Base-by-base conservation (phyloP, 306 rosid genomes). In the Fragaria iinumae region DNA sequence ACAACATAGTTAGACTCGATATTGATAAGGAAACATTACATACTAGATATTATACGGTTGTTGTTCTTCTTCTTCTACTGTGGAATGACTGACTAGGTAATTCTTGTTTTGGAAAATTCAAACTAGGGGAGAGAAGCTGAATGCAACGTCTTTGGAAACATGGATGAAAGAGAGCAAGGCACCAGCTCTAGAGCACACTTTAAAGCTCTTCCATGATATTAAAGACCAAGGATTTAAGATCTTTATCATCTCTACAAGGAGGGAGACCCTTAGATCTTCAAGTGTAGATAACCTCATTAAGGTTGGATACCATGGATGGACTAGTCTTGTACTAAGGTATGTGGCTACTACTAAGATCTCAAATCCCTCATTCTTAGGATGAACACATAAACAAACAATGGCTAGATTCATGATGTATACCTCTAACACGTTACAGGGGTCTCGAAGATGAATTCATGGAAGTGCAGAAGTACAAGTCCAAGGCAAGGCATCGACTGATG, bases 301-400 rank as follows among this genome's bases (percentile, higher is more conserved):
- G n/a, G 88, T 76, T 74, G 96, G 96, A 3, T 91, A 83, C 77
- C 91, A 88, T 84, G 93, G 93, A 74, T 90, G 96, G 93, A 55
- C 80, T 50, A 49, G 74, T 62, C 89, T 91, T 63, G 59, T 70
- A 8, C 60, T 85, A 32, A 87, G 91, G 91, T 87, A 86, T 36
- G 75, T 0, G 13, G 36, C 36, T n/a, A 21, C 62, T 62, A 13
- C 34, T 36, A 29, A 1, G 70, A 57, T 67, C 67, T 52, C 25
- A 38, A 55, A 72, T 72, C 75, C 39, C 73, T 66, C 69, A 8
- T 17, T 47, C 43, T 59, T 41, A 27, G 68, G 18, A 17, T 29
- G 43, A 21, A 53, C 52, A 23, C 14, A 69, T 13, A 69, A n/a
- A n/a, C 12, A n/a, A 47, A 32, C 14, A 36, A 47, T 52, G 25